Evolutionary conservation across 768 basidiomycete genomes (phyloP).

Genomic region (Collybiopsis confluens): DNA sequence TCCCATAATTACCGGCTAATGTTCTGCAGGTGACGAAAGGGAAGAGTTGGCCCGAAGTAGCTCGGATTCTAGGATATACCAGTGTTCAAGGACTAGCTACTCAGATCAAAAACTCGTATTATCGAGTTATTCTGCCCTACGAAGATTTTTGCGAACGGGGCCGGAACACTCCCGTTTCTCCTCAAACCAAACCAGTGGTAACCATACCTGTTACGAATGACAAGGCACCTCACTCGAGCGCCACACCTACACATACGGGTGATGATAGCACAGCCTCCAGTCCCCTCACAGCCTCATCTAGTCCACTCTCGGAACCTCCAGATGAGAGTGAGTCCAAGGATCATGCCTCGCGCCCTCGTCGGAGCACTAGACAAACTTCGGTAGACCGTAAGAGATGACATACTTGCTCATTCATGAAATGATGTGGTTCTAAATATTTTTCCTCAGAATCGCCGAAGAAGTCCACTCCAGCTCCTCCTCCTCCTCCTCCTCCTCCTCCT

Average conservation of each 20-base stretch:
- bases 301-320: slow-evolving; percentile 74
- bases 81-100: slow-evolving; percentile 79
- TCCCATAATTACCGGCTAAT: slow-evolving; percentile 12
- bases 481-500: slow-evolving; percentile 10
- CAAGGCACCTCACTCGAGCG: slow-evolving; percentile 36
- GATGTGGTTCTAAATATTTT: slow-evolving; percentile 8
- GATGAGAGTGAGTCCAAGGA: slow-evolving; percentile 69
- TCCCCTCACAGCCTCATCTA: slow-evolving; percentile 73
- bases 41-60: slow-evolving; percentile 88
- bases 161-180: slow-evolving; percentile 50
- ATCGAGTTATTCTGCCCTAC: slow-evolving; percentile 91
- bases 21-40: slow-evolving; percentile 65
- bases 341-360: slow-evolving; percentile 38
- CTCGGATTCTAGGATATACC: slow-evolving; percentile 77
- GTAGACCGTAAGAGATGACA: slow-evolving; percentile 46
- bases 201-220: slow-evolving; percentile 17
- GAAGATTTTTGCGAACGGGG: slow-evolving; percentile 84
- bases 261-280: slow-evolving; percentile 64
- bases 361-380: slow-evolving; percentile 48
- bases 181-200: not conserved
- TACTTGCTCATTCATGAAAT: not conserved
- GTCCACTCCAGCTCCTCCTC: slow-evolving; percentile 16
- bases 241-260: slow-evolving; percentile 32
- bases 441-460: slow-evolving; percentile 33
- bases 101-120: slow-evolving; percentile 87